Base-by-base conservation (phyloP, 768 basidiomycete genomes). In the Cantharellus anzutake region DNA sequence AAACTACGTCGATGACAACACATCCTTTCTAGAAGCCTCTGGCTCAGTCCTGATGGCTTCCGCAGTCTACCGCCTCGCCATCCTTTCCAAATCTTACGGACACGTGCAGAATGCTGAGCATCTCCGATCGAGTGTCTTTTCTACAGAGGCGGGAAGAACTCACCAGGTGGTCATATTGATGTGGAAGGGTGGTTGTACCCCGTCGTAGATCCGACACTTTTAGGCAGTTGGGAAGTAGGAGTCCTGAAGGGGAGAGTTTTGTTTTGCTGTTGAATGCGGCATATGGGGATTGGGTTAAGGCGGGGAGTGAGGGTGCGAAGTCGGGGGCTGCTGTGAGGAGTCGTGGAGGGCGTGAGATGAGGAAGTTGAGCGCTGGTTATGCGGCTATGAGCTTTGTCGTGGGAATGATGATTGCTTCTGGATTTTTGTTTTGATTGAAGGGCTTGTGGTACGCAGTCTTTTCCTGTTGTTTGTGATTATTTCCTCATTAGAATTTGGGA, bases 161-260 rank as follows among this genome's bases (percentile, higher is more conserved):
- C 20, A 29, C 20, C 20, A 29, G 44, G 44, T 11, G 11, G 11
- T 29, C 44, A 48, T 48, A 48, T 64, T 44, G 56, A 38, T 35
- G 4, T 0, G 62, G 29, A 62, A 55, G 62, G 66, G 51, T 56
- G 63, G 58, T 14, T 61, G 37, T 2, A 4, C 0, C 60, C 59
- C 11, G 64, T 65, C 41, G 64, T 66, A 44, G 60, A 70, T 59
- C 69, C 70, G 1, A 62, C 65, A 50, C 62, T 3, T 70, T 66
- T 65, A 50, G 60, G 11, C 34, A 53, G 16, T 16, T 59, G 35
- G 63, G 66, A 1, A 20, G 56, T 5, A 4, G 64, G 20, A 64
- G 62, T 20, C 67, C 70, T 5, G 70, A 71, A 59, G 67, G 63
- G 3, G 66, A 71, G 62, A 61, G 64, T 2, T 71, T 71, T 58